A percentile compares a stretch with the other conserved stretches of the same genome.
These are phyloP conservation scores for Arctostaphylos glauca DNA, from an alignment of 148 eudicot species.

Conservation along the genomic window DNA sequence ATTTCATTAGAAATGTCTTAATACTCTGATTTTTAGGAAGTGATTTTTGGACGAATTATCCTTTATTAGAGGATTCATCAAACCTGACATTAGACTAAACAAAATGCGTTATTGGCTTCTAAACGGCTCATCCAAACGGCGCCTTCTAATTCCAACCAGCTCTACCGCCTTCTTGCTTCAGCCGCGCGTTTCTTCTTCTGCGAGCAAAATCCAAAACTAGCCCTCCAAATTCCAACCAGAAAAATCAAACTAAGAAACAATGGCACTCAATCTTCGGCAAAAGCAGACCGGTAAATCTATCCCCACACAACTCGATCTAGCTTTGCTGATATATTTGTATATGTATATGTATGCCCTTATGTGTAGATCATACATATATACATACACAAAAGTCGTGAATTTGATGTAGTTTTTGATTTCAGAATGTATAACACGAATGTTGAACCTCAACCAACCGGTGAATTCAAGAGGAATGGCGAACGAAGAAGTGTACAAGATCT, in stretches of 20 bases:
- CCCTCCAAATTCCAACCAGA: background rate
- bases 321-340: background rate
- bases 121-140: no score
- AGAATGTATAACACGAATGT: conserved; percentile 87
- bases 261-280: conserved; percentile 90
- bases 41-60: no score
- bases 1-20: no score
- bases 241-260: conserved; percentile 15
- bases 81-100: no score
- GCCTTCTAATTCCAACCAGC: no score
- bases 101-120: no score
- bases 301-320: background rate
- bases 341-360: background rate
- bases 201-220: no score
- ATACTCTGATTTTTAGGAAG: no score
- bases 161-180: no score
- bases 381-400: background rate
- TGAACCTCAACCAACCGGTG: conserved; percentile 90
- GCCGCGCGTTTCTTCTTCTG: no score
- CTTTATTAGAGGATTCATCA: no score
- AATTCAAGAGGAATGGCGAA: conserved; percentile 66
- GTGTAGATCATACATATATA: no score
- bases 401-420: conserved; percentile 14
- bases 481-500: conserved; percentile 91
- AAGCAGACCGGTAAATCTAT: conserved; percentile 67